A percentile compares a stretch with the other conserved stretches of the same genome.
Conservation (phyloP, 768 basidiomycete species). For the Rhizopogon rudus region DNA sequence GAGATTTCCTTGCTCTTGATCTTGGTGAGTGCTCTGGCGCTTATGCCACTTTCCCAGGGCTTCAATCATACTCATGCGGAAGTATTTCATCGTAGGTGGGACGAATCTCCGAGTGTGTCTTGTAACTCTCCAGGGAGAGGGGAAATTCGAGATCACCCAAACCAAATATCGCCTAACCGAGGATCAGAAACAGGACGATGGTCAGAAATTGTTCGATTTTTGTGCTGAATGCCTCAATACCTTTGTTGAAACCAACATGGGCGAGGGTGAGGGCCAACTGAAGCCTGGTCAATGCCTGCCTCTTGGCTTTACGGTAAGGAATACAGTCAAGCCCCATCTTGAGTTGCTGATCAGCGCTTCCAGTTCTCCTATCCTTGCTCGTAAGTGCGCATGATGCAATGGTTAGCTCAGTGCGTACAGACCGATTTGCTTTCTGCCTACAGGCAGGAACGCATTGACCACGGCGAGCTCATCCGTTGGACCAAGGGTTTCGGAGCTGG, state of each 20-base stretch:
- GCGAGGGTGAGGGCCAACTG: conserved; percentile 41
- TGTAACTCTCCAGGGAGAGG: conserved; percentile 85
- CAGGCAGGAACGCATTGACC: conserved; percentile 93
- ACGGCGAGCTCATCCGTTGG: conserved; percentile 94
- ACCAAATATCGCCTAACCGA: conserved; percentile 96
- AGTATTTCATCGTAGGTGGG: conserved; percentile 50
- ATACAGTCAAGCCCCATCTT: conserved; percentile 4
- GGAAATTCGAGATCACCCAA: conserved; percentile 97
- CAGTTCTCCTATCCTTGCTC: conserved; percentile 94
- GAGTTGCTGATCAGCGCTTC: conserved; percentile 2
- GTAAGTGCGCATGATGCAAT: conserved; percentile 41
- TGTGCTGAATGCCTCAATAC: conserved; percentile 91
- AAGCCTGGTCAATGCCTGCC: conserved; percentile 60
- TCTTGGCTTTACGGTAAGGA: conserved; percentile 87
- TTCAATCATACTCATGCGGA: conserved; percentile 1
- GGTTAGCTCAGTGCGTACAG: neutral
- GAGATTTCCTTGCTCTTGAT: conserved; percentile 88
- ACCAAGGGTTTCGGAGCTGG: conserved; percentile 97
- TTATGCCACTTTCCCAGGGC: neutral
- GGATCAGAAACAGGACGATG: conserved; percentile 98
- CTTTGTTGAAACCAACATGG: conserved; percentile 76
- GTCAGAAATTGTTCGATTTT: conserved; percentile 93
- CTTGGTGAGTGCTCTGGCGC: conserved; percentile 52
- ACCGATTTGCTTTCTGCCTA: neutral
- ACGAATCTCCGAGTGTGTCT: conserved; percentile 99